These are phyloP conservation scores for barley (Hordeum vulgare) DNA, from an alignment of 176 grass and related monocot genomes.

Conservation along the genomic window DNA sequence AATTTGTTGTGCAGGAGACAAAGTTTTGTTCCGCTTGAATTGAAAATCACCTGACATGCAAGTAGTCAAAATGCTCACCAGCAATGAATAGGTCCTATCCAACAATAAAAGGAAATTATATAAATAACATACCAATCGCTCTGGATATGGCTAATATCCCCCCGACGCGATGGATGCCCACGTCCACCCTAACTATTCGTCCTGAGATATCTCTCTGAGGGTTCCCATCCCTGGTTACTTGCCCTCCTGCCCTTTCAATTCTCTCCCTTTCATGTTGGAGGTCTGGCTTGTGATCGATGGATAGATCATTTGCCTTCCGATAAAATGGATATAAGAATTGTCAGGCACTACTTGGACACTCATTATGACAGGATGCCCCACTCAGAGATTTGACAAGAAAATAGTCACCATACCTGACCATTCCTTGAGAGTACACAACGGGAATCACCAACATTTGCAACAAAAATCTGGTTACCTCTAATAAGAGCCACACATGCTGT, in stretches of 20 bases:
- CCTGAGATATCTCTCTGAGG: background rate
- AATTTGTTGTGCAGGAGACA: background rate
- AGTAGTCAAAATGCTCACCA: background rate
- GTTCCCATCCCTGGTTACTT: background rate
- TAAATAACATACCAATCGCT: background rate
- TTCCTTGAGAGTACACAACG: constrained; percentile 25
- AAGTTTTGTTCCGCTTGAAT: background rate
- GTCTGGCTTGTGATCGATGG: constrained; percentile 17
- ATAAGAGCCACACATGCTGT: constrained; percentile 20
- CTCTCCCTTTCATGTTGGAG: background rate
- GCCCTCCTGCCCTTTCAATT: constrained; percentile 25
- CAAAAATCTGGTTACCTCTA: constrained; percentile 4
- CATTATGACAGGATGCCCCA: background rate
- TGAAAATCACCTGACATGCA: constrained; percentile 12
- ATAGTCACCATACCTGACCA: constrained; percentile 13
- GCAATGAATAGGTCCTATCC: background rate
- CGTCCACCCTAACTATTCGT: too few species aligned
- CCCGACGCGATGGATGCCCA: background rate
- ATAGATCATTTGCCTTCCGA: constrained; percentile 14
- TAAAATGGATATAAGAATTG: background rate
- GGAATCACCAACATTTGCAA: constrained; percentile 33
- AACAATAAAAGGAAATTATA: constrained; percentile 4
- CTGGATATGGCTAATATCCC: background rate
- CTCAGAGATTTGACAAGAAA: constrained; percentile 13
- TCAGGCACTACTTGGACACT: background rate